A percentile compares a stretch with the other conserved stretches of the same genome.
phyloP scores from a whole-genome alignment of 2,329 filamentous ascomycete genomes.

The Alternaria metachromatica region DNA sequence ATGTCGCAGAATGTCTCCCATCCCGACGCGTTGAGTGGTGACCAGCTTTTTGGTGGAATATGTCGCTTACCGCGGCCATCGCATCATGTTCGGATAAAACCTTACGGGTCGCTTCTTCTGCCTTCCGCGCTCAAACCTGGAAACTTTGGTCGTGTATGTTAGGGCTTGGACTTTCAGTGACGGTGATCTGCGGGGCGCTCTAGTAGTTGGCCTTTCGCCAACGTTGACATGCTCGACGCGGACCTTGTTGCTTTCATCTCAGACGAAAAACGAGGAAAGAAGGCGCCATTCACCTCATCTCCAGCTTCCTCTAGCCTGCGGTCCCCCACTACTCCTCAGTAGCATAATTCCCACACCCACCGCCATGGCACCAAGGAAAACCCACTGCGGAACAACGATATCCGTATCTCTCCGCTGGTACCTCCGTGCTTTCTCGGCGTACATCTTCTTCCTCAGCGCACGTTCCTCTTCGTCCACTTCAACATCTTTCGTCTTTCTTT shows the following conservation, averaged over 20 bases:
- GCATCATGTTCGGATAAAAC: neutral
- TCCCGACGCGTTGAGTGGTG: neutral
- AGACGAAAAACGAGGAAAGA: neutral
- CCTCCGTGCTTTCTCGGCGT: neutral
- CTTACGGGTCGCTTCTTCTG: neutral
- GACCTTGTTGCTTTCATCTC: neutral
- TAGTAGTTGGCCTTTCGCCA: neutral
- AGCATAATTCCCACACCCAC: neutral
- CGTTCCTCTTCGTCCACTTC: neutral
- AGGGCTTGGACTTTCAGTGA: neutral
- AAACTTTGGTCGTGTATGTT: neutral
- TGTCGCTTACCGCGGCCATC: neutral
- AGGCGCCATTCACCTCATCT: rapidly evolving
- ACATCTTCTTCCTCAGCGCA: neutral
- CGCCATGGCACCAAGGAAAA: neutral
- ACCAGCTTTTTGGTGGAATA: neutral
- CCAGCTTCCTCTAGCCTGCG: neutral
- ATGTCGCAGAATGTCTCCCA: neutral
- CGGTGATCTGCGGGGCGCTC: neutral
- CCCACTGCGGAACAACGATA: conserved; percentile 4
- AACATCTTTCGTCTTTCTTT: neutral
- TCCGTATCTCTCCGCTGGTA: neutral
- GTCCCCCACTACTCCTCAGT: neutral
- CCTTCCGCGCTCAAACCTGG: neutral
- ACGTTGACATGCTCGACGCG: neutral